Base-by-base conservation (phyloP, 495 filamentous ascomycete species). In the Clohesyomyces aquaticus region DNA sequence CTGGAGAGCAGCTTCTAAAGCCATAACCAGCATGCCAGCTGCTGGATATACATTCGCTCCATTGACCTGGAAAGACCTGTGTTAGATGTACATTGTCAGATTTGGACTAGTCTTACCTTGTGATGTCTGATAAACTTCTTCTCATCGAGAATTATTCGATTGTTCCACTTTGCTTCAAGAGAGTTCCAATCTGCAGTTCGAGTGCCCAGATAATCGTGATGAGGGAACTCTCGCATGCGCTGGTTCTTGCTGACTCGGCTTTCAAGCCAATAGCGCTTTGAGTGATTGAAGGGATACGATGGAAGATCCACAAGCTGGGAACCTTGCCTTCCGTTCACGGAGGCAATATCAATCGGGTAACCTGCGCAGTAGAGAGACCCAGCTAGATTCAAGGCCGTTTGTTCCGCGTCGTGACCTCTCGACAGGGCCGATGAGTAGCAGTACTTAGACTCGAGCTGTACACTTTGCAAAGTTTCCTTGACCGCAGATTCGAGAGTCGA, bases 11-110 rank as follows among this genome's bases (percentile, higher is more conserved):
- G 57, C 57, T 43, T 69, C 66, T 18, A 65, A 56, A 1, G 62
- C 61, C 61, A 69, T 69, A 23, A 59, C 45, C 8, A 69, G 18
- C 46, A 59, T 59, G 4, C 55, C 66, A 27, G 62, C 66, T 21
- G 21, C 66, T 10, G 66, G 66, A 38, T 54, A 66, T n/a, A 69
- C n/a, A 16, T 46, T 41, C 16, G 21, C 3, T 11, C 62, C 53
- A 29, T 59, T 55, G 19, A 69, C 28, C 61, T 61, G 3, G 25
- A 16, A 8, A 12, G 16, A 50, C 19, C 8, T 50, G 23, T 14
- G 47, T 41, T n/a, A 50, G 8, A 2, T 3, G 4, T 50, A 16
- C 4, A 50, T 25, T 25, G 4, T 16, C 27, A 19, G 10, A 23
- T 23, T 25, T 10, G 4, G 27, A 4, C 14, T 4, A 2, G 14